Evolutionary conservation across 495 filamentous ascomycete species (phyloP), one percentile per base, ranked within the genome.

Genomic region (Venustampulla echinocandica): DNA sequence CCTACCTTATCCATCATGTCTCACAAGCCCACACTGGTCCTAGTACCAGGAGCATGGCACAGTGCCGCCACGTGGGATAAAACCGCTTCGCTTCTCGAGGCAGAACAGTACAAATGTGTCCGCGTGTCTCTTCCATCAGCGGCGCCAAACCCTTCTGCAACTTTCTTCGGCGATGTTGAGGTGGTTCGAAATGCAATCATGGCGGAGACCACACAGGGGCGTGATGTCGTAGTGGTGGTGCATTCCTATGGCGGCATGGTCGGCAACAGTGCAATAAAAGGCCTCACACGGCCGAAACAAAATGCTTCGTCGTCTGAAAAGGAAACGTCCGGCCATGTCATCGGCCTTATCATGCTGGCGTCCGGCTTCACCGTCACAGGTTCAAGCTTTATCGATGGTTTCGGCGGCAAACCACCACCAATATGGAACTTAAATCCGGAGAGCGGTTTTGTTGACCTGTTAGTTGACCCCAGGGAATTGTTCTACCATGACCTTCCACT

Each of bases 11-110:
- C n/a, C 27, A 30, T 30, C 28, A 53, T 53, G 50, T 34, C 51
- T 33, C 2, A 4, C 33, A 49, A 54, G 37, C 60, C 62, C 2
- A 59, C 57, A 39, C 48, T 76, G 35, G 56, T 74, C 45, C 61
- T 72, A 41, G 61, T 75, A 13, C 69, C 66, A 9, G 74, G 71
- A 1, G 65, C 70, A 1, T 75, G 73, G 71, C 68, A 71, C 53
- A 58, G 22, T 13, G 50, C 65, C 2, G 46, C 49, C 2, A 64
- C 55, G 40, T 71, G 60, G 48, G 23, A 54, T 44, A 50, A 56
- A 25, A 57, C 74, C 2, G 57, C 57, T 18, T 35, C 61, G 10
- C 45, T 62, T 18, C 64, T 77, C 23, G 30, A 56, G 30, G 47
- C 42, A 13, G 54, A 57, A 21, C 53, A 61, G 17, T 71, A 68